Evolutionary conservation across 768 basidiomycete species (phyloP), one percentile per base, ranked within the genome.

Genomic region (Tephrocybe sp.): DNA sequence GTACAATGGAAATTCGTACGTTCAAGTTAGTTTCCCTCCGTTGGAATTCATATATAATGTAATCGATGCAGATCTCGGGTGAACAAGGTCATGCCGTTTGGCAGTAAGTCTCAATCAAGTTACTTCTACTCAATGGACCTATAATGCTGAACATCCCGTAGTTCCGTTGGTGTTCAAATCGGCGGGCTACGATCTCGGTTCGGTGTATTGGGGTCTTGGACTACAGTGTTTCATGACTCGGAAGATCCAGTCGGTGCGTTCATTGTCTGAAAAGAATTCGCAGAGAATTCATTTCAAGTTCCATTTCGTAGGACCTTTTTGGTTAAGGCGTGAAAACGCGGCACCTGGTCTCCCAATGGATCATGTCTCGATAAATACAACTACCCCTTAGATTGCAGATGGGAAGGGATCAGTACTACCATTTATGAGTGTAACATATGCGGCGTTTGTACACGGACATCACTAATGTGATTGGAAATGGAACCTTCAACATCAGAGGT

Each of bases 1-100:
- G 65, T 86, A 8, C 74, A 78, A 46, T 84, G 83, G 83, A 77
- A 80, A 64, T 84, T 82, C 63, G 86, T 87, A 62, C 60, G 84
- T 68, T 26, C 9, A 26, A 40, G 16, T 1, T 22, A 1, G 19
- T 39, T 5, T 30, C n/a, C 7, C 7, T 26, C 19, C 16, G 20
- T 7, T 8, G 36, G 5, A 7, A 33, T 8, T 11, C 20, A 26
- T 32, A 50, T 40, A 19, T 10, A 52, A 35, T 5, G 17, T 22
- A 11, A 11, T 34, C 13, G 35, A 11, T 36, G 13, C 26, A 83
- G 77, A 64, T 68, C 20, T 80, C 76, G 30, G 82, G 83, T 0
- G 82, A 82, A 33, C 67, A 71, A 39, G 74, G 71, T 9, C 70
- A 74, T 44, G 69, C 77, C 11, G 73, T 84, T 14, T 85, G 84